Evolutionary conservation across 1,284 basidiomycete genomes (phyloP).

Genomic region (Sporisorium graminicola): DNA sequence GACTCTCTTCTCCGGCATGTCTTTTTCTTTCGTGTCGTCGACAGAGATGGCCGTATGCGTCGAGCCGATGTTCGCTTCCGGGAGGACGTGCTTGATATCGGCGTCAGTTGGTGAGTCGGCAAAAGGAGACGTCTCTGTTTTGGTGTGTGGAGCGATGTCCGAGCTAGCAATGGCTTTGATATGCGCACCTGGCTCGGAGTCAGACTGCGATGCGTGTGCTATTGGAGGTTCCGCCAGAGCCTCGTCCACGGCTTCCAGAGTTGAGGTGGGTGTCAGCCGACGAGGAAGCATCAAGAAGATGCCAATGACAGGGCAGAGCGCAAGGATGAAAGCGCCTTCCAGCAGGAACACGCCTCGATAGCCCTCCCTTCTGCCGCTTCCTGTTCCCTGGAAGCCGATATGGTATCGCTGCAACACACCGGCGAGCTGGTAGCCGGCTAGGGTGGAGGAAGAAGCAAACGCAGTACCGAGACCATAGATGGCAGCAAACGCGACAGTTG

Average conservation of each 20-base stretch:
- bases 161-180: too few relatives aligned
- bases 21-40: neutral
- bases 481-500: conserved; percentile 5
- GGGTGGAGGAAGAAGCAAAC: conserved; percentile 13
- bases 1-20: neutral
- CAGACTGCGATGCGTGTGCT: too few relatives aligned
- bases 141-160: neutral
- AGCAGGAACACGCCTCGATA: conserved; percentile 11
- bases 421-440: conserved; percentile 24
- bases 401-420: conserved; percentile 5
- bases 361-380: neutral
- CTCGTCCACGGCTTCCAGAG: neutral
- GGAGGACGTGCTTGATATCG: neutral
- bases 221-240: neutral
- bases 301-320: conserved; percentile 15
- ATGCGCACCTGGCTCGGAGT: neutral
- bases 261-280: neutral
- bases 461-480: conserved; percentile 26
- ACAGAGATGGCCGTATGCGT: neutral
- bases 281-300: conserved; percentile 2
- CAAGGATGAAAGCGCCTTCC: conserved; percentile 21
- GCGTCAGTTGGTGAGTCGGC: neutral
- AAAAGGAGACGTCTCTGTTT: too few relatives aligned
- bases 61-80: neutral
- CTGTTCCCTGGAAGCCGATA: conserved; percentile 8